phyloP scores from a whole-genome alignment of 495 filamentous ascomycete genomes.

The Platismatia glauca region DNA sequence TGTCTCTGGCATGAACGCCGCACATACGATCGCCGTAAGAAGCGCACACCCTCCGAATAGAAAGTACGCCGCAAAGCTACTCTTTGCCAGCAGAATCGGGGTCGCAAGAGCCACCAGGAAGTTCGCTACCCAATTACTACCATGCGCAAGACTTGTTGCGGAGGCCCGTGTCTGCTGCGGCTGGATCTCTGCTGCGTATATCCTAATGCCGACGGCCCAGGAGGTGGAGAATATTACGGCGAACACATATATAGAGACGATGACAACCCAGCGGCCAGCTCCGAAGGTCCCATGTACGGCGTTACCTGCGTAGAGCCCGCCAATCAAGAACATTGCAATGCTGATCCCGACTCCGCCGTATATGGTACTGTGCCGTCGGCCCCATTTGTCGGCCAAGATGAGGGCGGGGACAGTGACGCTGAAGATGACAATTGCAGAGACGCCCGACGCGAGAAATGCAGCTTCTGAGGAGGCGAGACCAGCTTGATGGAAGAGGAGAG shows the following conservation, averaged over 20 bases:
- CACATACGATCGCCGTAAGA: slow-evolving; percentile 41
- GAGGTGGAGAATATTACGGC: slow-evolving; percentile 34
- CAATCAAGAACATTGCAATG: slow-evolving; percentile 41
- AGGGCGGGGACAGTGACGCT: slow-evolving; percentile 46
- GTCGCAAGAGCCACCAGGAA: slow-evolving; percentile 58
- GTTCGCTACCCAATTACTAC: slow-evolving; percentile 47
- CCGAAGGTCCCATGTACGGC: slow-evolving; percentile 38
- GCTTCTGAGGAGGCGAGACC: slow-evolving; percentile 41
- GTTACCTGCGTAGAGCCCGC: slow-evolving; percentile 41
- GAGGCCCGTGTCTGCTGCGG: slow-evolving; percentile 44
- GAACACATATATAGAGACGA: slow-evolving; percentile 42
- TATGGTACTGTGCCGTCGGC: slow-evolving; percentile 49
- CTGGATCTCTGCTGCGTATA: slow-evolving; percentile 49
- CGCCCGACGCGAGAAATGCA: slow-evolving; percentile 47
- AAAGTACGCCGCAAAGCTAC: slow-evolving; percentile 51
- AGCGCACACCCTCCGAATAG: slow-evolving; percentile 45
- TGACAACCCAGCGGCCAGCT: slow-evolving; percentile 47
- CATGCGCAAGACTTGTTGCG: slow-evolving; percentile 40
- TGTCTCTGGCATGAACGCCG: slow-evolving; percentile 53
- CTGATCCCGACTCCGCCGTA: slow-evolving; percentile 46
- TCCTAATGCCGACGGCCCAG: slow-evolving; percentile 48
- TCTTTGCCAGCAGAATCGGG: slow-evolving; percentile 50
- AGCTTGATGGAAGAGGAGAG: slow-evolving; percentile 45
- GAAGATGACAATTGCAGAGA: slow-evolving; percentile 48
- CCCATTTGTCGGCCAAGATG: slow-evolving; percentile 54